Conservation (phyloP, 768 basidiomycete genomes). For the Ramaria sp. region DNA sequence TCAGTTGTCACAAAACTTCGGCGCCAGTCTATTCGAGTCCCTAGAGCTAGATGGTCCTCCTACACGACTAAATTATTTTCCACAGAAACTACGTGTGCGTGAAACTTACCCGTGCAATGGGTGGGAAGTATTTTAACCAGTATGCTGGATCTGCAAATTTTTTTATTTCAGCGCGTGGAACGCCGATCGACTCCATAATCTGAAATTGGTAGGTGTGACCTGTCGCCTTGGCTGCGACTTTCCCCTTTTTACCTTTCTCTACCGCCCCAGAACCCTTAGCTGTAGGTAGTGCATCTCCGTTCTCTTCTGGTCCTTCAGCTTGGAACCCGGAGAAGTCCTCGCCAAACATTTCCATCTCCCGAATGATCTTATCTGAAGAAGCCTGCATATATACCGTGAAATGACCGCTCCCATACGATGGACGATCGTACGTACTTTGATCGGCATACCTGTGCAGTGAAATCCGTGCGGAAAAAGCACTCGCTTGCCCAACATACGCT, state of each 20-base stretch:
- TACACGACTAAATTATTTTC: constrained; percentile 14
- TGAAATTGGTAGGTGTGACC: constrained; percentile 97
- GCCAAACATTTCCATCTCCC: constrained; percentile 96
- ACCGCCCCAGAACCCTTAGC: constrained; percentile 32
- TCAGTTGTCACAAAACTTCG: constrained; percentile 90
- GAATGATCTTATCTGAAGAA: constrained; percentile 93
- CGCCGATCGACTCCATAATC: constrained; percentile 91
- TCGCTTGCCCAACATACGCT: constrained; percentile 89
- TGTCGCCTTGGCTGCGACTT: constrained; percentile 85
- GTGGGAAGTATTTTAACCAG: constrained; percentile 93
- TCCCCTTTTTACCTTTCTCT: constrained; percentile 91
- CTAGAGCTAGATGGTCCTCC: constrained; percentile 74
- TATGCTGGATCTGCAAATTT: constrained; percentile 91
- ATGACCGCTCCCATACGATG: background rate
- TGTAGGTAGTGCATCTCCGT: constrained; percentile 32
- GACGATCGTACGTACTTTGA: constrained; percentile 62
- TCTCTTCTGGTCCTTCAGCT: constrained; percentile 31
- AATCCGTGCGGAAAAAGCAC: constrained; percentile 96
- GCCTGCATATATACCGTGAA: constrained; percentile 42
- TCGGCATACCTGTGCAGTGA: constrained; percentile 98
- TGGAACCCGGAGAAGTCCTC: constrained; percentile 69
- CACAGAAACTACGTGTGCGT: background rate
- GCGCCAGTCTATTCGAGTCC: constrained; percentile 97
- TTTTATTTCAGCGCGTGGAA: constrained; percentile 84
- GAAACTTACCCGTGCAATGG: constrained; percentile 70